Conservation (phyloP, 768 basidiomycete genomes). For the Hydnum rufescens region DNA sequence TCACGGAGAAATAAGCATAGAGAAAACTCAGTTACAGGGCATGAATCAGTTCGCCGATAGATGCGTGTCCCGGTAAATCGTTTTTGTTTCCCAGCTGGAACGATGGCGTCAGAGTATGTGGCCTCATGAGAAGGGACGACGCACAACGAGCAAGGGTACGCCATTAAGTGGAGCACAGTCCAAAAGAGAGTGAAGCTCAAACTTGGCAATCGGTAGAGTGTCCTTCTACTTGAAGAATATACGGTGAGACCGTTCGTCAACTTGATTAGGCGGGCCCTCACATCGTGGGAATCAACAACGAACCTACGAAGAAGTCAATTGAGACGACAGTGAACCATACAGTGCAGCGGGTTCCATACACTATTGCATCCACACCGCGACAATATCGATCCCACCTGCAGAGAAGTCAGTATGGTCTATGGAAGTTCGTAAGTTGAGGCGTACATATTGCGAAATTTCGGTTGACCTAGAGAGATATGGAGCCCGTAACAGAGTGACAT, state of each 20-base stretch:
- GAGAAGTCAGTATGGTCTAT: neutral
- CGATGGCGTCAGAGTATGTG: neutral
- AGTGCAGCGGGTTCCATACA: slow-evolving; percentile 30
- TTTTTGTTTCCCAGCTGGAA: slow-evolving; percentile 81
- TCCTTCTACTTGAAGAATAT: slow-evolving; percentile 31
- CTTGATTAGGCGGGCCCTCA: slow-evolving; percentile 21
- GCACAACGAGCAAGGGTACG: slow-evolving; percentile 66
- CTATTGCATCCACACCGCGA: slow-evolving; percentile 76
- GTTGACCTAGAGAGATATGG: slow-evolving; percentile 37
- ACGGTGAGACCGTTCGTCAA: neutral
- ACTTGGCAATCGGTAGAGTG: slow-evolving; percentile 64
- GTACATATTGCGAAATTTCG: slow-evolving; percentile 91
- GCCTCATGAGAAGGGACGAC: slow-evolving; percentile 15
- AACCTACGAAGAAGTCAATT: slow-evolving; percentile 30
- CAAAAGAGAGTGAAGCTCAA: slow-evolving; percentile 68
- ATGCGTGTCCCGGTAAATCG: slow-evolving; percentile 53
- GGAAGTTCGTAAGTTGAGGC: slow-evolving; percentile 14
- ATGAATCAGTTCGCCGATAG: slow-evolving; percentile 68
- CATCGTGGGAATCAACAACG: slow-evolving; percentile 83
- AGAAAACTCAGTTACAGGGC: slow-evolving; percentile 35
- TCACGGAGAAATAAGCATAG: neutral
- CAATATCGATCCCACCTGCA: slow-evolving; percentile 41
- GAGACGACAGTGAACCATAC: neutral
- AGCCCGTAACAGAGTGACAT: slow-evolving; percentile 3
- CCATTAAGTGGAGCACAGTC: slow-evolving; percentile 41